These are phyloP conservation scores for Sphagnurus paluster DNA, from an alignment of 1,284 basidiomycete genomes.

Conservation along the genomic window DNA sequence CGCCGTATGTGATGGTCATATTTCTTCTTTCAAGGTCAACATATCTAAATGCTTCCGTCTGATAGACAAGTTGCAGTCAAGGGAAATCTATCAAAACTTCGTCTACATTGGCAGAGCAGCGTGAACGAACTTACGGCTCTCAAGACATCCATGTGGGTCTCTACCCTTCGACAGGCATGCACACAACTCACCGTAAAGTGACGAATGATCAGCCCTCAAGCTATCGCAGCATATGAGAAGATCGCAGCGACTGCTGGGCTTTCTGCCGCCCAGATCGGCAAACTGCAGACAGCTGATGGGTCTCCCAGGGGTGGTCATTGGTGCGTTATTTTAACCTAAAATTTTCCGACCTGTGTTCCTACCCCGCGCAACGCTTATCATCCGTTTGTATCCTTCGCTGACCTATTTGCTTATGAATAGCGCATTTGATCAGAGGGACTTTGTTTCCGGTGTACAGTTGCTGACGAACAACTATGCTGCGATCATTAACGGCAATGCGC, in stretches of 20 bases:
- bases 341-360: neutral
- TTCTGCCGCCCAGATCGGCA: conserved; percentile 16
- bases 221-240: conserved; percentile 23
- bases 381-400: too few species aligned
- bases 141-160: conserved; percentile 22
- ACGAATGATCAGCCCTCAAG: conserved; percentile 17
- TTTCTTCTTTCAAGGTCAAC: neutral
- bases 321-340: conserved; percentile 7
- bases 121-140: conserved; percentile 21
- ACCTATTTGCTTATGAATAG: conserved; percentile 10
- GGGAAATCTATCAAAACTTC: conserved; percentile 22
- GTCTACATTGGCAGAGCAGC: conserved; percentile 26
- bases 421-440: conserved; percentile 26
- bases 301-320: conserved; percentile 24
- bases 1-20: conserved; percentile 18
- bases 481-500: conserved; percentile 18
- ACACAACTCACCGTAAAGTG: neutral
- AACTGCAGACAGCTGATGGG: conserved; percentile 22
- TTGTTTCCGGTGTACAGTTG: conserved; percentile 27
- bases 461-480: conserved; percentile 23
- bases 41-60: neutral
- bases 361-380: too few species aligned
- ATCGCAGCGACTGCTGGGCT: conserved; percentile 19
- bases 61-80: conserved; percentile 24
- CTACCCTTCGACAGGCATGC: neutral